Evolutionary conservation across 495 filamentous ascomycete species (phyloP).

Genomic region (Immersiella caudata): DNA sequence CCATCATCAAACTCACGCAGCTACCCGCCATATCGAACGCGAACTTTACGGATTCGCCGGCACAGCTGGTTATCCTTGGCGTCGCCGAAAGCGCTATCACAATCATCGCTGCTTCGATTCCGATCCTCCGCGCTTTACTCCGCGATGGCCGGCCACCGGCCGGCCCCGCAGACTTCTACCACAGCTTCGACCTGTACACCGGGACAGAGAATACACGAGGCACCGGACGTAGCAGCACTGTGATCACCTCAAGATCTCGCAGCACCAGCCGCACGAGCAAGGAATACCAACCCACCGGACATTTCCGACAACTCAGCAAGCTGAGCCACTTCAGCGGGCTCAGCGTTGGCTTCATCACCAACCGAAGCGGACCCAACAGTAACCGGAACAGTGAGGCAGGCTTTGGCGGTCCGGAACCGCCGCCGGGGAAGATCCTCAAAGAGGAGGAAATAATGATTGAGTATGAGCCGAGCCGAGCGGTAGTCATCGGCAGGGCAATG

Average conservation of each 20-base stretch:
- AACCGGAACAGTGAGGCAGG: constrained; percentile 13
- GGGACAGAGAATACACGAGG: constrained; percentile 27
- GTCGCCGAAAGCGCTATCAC: constrained; percentile 37
- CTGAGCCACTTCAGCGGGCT: constrained; percentile 28
- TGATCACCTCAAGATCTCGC: constrained; percentile 29
- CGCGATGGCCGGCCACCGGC: constrained; percentile 33
- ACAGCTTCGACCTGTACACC: constrained; percentile 27
- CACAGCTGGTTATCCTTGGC: constrained; percentile 33
- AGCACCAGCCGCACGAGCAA: constrained; percentile 26
- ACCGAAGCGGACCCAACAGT: neutral
- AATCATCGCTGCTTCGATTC: constrained; percentile 39
- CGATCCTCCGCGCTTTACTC: constrained; percentile 36
- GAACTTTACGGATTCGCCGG: constrained; percentile 26
- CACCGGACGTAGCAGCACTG: constrained; percentile 30
- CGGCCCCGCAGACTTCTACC: constrained; percentile 31
- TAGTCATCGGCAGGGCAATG: constrained; percentile 24
- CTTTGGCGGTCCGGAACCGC: constrained; percentile 6
- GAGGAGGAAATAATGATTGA: constrained; percentile 32
- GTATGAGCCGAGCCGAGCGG: constrained; percentile 24
- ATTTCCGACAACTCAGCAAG: constrained; percentile 25
- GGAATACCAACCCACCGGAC: constrained; percentile 22
- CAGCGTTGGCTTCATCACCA: constrained; percentile 25
- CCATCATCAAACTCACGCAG: constrained; percentile 36
- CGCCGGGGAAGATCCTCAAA: constrained; percentile 32
- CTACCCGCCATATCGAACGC: constrained; percentile 33